These are phyloP conservation scores for Coniochaeta pulveracea DNA, from an alignment of 2,329 filamentous ascomycete species.

Conservation along the genomic window DNA sequence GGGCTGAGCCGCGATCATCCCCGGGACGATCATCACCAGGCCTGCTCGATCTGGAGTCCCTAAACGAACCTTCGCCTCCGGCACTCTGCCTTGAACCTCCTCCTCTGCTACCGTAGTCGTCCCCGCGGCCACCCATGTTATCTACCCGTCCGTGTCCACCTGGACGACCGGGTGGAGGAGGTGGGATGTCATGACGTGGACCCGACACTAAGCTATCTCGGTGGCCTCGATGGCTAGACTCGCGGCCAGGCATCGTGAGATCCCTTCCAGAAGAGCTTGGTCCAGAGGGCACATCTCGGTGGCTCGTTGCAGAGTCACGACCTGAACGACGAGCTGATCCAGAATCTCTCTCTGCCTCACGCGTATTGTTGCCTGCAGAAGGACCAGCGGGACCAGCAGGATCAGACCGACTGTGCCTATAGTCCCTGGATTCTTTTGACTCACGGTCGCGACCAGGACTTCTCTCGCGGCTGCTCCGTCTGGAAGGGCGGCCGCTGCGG, in stretches of 20 bases:
- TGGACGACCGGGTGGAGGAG: slow-evolving; percentile 1
- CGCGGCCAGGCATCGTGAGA: slow-evolving; percentile 15
- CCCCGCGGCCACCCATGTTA: slow-evolving; percentile 19
- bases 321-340: slow-evolving; percentile 13
- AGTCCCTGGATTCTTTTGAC: slow-evolving; percentile 29
- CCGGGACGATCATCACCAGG: slow-evolving; percentile 19
- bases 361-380: slow-evolving; percentile 9
- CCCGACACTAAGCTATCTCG: slow-evolving; percentile 14
- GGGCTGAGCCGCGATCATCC: slow-evolving; percentile 25
- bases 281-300: slow-evolving; percentile 12
- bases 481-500: slow-evolving; percentile 24
- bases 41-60: slow-evolving; percentile 13
- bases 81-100: slow-evolving; percentile 21
- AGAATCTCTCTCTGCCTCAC: slow-evolving; percentile 12
- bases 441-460: slow-evolving; percentile 32
- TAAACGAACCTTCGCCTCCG: slow-evolving; percentile 10
- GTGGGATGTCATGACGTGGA: slow-evolving; percentile 5
- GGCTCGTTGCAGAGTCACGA: slow-evolving; percentile 13
- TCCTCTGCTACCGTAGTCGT: slow-evolving; percentile 23
- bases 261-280: slow-evolving; percentile 13
- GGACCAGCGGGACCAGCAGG: slow-evolving; percentile 13
- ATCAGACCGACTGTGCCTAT: slow-evolving; percentile 29
- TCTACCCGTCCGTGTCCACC: slow-evolving; percentile 10
- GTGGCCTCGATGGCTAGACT: slow-evolving; percentile 17
- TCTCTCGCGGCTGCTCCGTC: slow-evolving; percentile 39